phyloP scores from a whole-genome alignment of 176 grass and related monocot species.

The Rhynchospora tenuis region DNA sequence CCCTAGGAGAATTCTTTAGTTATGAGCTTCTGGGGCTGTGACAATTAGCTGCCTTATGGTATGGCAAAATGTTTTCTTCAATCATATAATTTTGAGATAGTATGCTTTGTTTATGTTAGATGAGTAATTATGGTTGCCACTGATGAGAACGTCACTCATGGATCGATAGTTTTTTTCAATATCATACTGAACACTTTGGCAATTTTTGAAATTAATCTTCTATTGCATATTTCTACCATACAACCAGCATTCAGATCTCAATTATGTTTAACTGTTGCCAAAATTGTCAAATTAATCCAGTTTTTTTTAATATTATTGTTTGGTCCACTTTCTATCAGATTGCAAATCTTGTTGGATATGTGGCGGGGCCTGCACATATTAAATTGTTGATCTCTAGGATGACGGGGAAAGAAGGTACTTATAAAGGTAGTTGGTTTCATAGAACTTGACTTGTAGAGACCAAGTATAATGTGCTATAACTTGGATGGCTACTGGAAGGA shows the following conservation, averaged over 20 bases:
- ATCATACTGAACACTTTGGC: neutral
- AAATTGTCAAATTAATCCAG: too few species aligned
- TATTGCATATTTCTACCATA: neutral
- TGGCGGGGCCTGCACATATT: constrained; percentile 67
- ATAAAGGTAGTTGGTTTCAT: neutral
- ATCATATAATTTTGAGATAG: neutral
- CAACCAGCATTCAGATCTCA: neutral
- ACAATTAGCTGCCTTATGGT: constrained; percentile 94
- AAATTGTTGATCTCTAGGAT: constrained; percentile 59
- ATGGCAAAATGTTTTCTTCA: neutral
- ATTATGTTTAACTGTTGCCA: too few species aligned
- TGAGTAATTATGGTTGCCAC: constrained; percentile 9
- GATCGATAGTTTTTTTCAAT: neutral
- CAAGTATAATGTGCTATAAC: neutral
- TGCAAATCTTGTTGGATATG: constrained; percentile 85
- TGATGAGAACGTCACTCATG: neutral
- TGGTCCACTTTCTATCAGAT: constrained; percentile 36
- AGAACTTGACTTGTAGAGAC: neutral
- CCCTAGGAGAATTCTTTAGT: constrained; percentile 46
- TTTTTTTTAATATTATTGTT: neutral
- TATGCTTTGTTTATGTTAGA: neutral
- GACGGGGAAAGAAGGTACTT: constrained; percentile 52
- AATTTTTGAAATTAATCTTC: neutral
- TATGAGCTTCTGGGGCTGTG: constrained; percentile 68
- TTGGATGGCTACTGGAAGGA: neutral